These are phyloP conservation scores for Curvularia sp. DNA, from an alignment of 2,329 filamentous ascomycete genomes.

Conservation along the genomic window DNA sequence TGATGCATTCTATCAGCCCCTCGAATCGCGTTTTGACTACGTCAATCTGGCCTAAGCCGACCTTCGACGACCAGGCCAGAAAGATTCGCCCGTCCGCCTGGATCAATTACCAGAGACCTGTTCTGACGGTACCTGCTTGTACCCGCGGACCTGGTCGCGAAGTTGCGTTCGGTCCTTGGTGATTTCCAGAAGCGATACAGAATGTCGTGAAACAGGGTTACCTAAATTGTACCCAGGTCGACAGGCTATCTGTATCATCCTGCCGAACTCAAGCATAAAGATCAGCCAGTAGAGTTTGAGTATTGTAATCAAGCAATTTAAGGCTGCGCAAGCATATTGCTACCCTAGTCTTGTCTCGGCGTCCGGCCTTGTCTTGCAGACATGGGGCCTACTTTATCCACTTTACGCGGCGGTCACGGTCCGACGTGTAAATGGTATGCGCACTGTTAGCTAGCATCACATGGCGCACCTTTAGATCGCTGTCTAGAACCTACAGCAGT, in stretches of 20 bases:
- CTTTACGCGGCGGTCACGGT: constrained; percentile 38
- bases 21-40: not conserved
- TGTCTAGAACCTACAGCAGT: constrained; percentile 1
- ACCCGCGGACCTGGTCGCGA: constrained; percentile 1
- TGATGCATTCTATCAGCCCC: not conserved
- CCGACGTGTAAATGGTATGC: constrained; percentile 33
- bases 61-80: not conserved
- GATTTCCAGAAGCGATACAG: not conserved
- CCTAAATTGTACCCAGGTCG: constrained; percentile 5
- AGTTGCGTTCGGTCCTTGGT: not conserved
- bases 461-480: constrained; percentile 22
- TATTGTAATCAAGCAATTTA: constrained; percentile 18
- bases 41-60: not conserved
- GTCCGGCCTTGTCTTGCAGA: constrained; percentile 15
- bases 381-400: constrained; percentile 25
- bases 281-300: constrained; percentile 5
- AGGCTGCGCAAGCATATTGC: constrained; percentile 19
- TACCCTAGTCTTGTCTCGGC: constrained; percentile 9
- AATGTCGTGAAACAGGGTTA: not conserved
- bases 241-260: constrained; percentile 9
- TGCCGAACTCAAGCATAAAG: not conserved
- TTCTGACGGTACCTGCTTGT: not conserved
- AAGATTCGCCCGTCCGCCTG: not conserved
- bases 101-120: not conserved
- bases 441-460: constrained; percentile 28